Conservation (phyloP, 1,284 basidiomycete species). For the Puccinia novopanici region DNA sequence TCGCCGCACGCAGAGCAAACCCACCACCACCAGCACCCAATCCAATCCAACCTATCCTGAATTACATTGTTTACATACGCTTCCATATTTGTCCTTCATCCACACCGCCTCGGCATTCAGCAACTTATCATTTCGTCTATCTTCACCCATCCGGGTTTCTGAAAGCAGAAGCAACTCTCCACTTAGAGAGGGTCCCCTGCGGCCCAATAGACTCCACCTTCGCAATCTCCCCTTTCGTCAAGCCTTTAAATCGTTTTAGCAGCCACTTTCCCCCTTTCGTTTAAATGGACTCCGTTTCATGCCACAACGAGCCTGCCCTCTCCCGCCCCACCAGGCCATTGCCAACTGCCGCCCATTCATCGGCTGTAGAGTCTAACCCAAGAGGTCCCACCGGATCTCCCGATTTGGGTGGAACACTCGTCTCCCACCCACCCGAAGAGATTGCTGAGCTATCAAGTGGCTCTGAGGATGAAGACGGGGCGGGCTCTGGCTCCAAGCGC, state of each 20-base stretch:
- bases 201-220: background rate
- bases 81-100: constrained; percentile 14
- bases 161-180: constrained; percentile 12
- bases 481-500: constrained; percentile 35
- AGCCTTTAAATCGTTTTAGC: constrained; percentile 27
- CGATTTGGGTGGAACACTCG: constrained; percentile 47
- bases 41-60: background rate
- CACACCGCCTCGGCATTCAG: constrained; percentile 29
- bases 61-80: background rate
- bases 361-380: constrained; percentile 8
- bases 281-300: constrained; percentile 37
- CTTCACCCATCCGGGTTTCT: constrained; percentile 27
- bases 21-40: background rate
- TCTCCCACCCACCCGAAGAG: constrained; percentile 29
- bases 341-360: constrained; percentile 7
- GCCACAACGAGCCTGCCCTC: constrained; percentile 1
- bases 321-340: constrained; percentile 28
- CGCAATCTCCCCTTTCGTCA: constrained; percentile 13
- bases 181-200: background rate
- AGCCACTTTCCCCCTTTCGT: constrained; percentile 27
- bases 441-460: constrained; percentile 37
- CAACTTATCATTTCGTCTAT: constrained; percentile 13
- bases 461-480: constrained; percentile 45
- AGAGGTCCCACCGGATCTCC: background rate
- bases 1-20: background rate